Base-by-base conservation (phyloP, 208 protist genomes). In the Trypanosoma avium region DNA sequence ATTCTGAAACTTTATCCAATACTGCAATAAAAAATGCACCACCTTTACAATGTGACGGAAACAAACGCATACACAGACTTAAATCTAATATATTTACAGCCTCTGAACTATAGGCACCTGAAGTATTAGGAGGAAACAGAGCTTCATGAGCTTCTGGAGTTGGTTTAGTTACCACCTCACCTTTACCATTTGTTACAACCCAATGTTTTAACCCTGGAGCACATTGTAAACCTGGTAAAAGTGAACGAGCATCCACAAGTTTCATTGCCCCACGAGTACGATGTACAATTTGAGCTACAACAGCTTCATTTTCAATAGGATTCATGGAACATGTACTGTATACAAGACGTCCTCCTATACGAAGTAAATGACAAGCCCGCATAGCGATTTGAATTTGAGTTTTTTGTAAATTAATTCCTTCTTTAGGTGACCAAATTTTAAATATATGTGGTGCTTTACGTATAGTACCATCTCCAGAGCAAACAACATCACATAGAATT, bases 1-100 rank as follows among this genome's bases (percentile, higher is more conserved):
- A 94, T 60, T 90, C 80, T 15, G 43, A 75, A 1, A 90, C 82
- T 74, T 96, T 96, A 55, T 93, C 81, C 4, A 99, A 72, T 27
- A 98, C 93, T 8, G 98, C 95, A 19, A 99, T 88, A 71, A 99
- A 99, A 86, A 99, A 99, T 49, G 97, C 97, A 40, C 98, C 98
- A 48, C 93, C 97, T 52, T 98, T 88, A 73, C 97, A 95, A 58
- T 95, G 69, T 33, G 93, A 96, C 21, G 98, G 97, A 35, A 98
- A 82, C 9, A 99, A 66, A 24, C 98, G 87, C 81, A 98, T 90
- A 65, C 91, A 97, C n/a, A 79, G 68, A 35, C 89, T 59, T 10
- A 98, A 71, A 56, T 97, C 84, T 15, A 93, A 49, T 5, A 35
- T 26, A 30, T 66, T 68, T 15, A 90, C 84, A 0, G 75, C 77